These are phyloP conservation scores for Fusarium transvaalense DNA, from an alignment of 2,329 filamentous ascomycete genomes.

Conservation along the genomic window DNA sequence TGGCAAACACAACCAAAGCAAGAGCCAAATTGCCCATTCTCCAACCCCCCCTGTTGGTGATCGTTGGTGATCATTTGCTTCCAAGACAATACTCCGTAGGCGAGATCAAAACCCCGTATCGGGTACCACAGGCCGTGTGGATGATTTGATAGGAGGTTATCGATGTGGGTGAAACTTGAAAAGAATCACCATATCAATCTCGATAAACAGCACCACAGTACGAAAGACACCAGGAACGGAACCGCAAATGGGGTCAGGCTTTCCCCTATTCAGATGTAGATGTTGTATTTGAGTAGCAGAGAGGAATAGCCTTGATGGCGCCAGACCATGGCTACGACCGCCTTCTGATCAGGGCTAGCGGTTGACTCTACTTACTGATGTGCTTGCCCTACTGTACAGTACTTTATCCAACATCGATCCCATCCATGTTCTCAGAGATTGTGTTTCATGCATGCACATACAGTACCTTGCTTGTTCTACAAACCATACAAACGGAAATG, in stretches of 20 bases:
- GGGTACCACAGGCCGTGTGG: slow-evolving; percentile 6
- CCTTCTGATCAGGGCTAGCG: slow-evolving; percentile 21
- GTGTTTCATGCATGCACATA: slow-evolving; percentile 11
- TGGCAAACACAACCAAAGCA: slow-evolving; percentile 15
- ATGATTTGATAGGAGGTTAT: not conserved
- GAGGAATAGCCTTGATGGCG: slow-evolving; percentile 10
- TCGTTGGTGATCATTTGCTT: slow-evolving; percentile 23
- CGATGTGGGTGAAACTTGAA: not conserved
- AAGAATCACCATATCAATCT: slow-evolving; percentile 7
- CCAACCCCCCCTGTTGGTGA: slow-evolving; percentile 19
- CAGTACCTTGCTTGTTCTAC: not conserved
- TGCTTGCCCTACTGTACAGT: not conserved
- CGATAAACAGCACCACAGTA: not conserved
- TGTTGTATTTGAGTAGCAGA: not conserved
- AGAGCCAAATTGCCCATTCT: slow-evolving; percentile 1
- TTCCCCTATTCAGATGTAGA: slow-evolving; percentile 14
- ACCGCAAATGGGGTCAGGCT: slow-evolving; percentile 13
- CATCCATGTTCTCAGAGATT: slow-evolving; percentile 8
- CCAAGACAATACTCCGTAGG: slow-evolving; percentile 3
- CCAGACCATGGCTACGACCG: slow-evolving; percentile 13
- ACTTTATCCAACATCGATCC: not conserved
- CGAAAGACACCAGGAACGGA: slow-evolving; percentile 20
- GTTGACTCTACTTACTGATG: slow-evolving; percentile 2
- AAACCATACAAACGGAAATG: not conserved
- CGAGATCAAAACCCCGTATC: slow-evolving; percentile 7